phyloP scores from a whole-genome alignment of 805 yeast species.

The Candida nanaspora region DNA sequence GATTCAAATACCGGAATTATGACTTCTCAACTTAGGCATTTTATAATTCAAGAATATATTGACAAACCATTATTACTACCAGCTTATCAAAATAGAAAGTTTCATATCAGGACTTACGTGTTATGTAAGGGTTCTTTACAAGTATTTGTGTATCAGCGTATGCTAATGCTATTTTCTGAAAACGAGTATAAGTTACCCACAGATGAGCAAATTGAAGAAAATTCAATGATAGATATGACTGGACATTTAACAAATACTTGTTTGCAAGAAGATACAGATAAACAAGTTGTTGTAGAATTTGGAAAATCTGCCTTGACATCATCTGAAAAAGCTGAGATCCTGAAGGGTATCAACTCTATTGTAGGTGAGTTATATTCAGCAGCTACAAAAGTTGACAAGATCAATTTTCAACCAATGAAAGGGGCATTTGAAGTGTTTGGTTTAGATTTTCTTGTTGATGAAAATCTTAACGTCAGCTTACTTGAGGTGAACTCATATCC shows the following conservation, averaged over 20 bases:
- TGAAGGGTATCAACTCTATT: conserved; percentile 49
- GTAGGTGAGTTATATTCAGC: conserved; percentile 72
- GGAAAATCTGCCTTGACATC: conserved; percentile 37
- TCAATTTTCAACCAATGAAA: conserved; percentile 74
- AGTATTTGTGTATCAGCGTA: conserved; percentile 74
- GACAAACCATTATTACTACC: conserved; percentile 58
- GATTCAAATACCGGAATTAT: conserved; percentile 63
- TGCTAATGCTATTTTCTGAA: conserved; percentile 77
- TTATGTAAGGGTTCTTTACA: conserved; percentile 64
- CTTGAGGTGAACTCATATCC: conserved; percentile 92
- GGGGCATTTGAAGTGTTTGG: conserved; percentile 89
- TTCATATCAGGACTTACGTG: conserved; percentile 84
- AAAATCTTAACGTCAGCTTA: conserved; percentile 44
- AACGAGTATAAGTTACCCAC: conserved; percentile 34
- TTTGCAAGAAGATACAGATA: conserved; percentile 44
- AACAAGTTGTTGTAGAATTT: conserved; percentile 53
- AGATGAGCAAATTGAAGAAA: conserved; percentile 22
- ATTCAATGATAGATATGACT: conserved; percentile 40
- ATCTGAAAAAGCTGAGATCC: conserved; percentile 33
- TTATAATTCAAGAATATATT: conserved; percentile 81
- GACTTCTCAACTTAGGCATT: conserved; percentile 83
- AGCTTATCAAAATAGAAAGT: conserved; percentile 60
- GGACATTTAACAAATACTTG: conserved; percentile 95
- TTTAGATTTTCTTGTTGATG: conserved; percentile 74
- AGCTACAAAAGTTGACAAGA: conserved; percentile 70